These are phyloP conservation scores for Amphirosellinia nigrospora DNA, from an alignment of 495 filamentous ascomycete genomes.

Conservation along the genomic window DNA sequence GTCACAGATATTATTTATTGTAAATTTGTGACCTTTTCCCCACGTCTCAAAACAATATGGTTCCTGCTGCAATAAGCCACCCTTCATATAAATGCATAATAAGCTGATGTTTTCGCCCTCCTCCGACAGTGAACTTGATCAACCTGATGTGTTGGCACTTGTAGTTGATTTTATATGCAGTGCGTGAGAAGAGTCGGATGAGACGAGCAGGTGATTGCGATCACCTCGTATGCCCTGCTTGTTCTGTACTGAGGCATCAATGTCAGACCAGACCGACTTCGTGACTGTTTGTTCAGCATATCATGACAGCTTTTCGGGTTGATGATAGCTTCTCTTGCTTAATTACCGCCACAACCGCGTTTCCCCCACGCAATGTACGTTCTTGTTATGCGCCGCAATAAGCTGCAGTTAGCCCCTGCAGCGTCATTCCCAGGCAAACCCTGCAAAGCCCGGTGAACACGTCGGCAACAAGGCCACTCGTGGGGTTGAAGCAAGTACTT, in stretches of 20 bases:
- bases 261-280: constrained; percentile 14
- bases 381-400: constrained; percentile 7
- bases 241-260: background rate
- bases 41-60: background rate
- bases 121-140: constrained; percentile 1
- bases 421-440: background rate
- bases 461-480: background rate
- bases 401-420: constrained; percentile 15
- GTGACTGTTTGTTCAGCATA: background rate
- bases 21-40: background rate
- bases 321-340: background rate
- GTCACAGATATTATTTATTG: background rate
- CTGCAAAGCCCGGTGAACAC: constrained; percentile 6
- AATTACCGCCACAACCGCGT: constrained; percentile 15
- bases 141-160: constrained; percentile 9
- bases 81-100: constrained; percentile 1
- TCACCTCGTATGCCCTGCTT: constrained; percentile 2
- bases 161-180: constrained; percentile 15
- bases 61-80: constrained; percentile 15
- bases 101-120: constrained; percentile 17
- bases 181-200: constrained; percentile 18
- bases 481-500: constrained; percentile 3
- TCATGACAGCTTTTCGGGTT: background rate
- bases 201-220: constrained; percentile 22
- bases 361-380: constrained; percentile 15